A percentile compares a stretch with the other conserved stretches of the same genome.
These are phyloP conservation scores for Chrysochromulina parva DNA, from an alignment of 78 protist genomes.

Conservation along the genomic window DNA sequence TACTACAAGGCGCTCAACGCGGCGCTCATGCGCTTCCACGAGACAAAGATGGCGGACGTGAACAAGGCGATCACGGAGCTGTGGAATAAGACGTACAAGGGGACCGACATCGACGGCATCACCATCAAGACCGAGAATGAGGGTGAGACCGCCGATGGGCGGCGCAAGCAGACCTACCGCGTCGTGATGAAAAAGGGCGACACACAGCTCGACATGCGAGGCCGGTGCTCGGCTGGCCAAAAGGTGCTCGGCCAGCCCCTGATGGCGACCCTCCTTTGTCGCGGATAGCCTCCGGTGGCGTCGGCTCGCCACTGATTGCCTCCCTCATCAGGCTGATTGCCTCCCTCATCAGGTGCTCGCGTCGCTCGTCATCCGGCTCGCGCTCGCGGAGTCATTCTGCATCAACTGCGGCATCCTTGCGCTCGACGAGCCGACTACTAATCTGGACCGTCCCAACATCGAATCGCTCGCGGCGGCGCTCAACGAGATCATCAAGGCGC, in stretches of 20 bases:
- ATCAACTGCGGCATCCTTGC: constrained; percentile 96
- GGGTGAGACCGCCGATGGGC: neutral
- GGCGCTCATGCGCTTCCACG: constrained; percentile 82
- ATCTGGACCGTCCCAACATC: constrained; percentile 92
- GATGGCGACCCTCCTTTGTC: too few relatives aligned
- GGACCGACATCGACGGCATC: constrained; percentile 93
- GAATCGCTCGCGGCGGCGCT: constrained; percentile 61
- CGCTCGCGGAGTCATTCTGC: constrained; percentile 97
- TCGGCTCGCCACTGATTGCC: too few relatives aligned
- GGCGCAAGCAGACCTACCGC: constrained; percentile 68
- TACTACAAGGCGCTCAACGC: constrained; percentile 66
- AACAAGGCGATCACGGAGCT: constrained; percentile 84
- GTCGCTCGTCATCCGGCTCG: constrained; percentile 94
- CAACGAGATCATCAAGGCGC: constrained; percentile 60
- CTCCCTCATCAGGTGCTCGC: constrained; percentile 82
- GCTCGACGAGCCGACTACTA: constrained; percentile 99
- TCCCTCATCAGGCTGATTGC: too few relatives aligned
- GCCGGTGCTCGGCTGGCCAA: constrained; percentile 99
- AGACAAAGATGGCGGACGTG: constrained; percentile 90
- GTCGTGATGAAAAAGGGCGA: constrained; percentile 91
- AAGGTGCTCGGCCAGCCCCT: constrained; percentile 49
- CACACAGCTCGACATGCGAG: constrained; percentile 94
- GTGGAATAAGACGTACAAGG: constrained; percentile 78
- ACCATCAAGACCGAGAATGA: constrained; percentile 81
- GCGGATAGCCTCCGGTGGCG: too few relatives aligned